phyloP scores from a whole-genome alignment of 148 eudicot species.

The Amaranthus cruentus region DNA sequence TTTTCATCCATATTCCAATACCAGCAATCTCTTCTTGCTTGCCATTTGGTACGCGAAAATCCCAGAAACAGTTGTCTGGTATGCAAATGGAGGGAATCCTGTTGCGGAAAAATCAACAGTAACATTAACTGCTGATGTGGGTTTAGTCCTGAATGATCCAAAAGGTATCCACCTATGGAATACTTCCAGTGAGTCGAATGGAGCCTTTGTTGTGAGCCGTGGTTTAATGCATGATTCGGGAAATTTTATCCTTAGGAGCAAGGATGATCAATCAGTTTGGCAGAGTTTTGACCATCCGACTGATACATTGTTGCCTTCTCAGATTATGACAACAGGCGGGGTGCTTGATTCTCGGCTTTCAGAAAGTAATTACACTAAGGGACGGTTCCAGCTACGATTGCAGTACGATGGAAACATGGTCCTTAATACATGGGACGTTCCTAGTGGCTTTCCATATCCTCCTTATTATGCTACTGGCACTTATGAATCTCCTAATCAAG shows the following conservation, averaged over 20 bases:
- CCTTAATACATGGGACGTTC: slow-evolving; percentile 4
- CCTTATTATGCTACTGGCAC: slow-evolving; percentile 17
- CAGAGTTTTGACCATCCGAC: slow-evolving; percentile 41
- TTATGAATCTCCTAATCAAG: background rate
- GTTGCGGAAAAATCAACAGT: slow-evolving; percentile 37
- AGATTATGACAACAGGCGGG: slow-evolving; percentile 12
- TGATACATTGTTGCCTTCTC: slow-evolving; percentile 48
- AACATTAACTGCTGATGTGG: slow-evolving; percentile 25
- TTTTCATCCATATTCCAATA: slow-evolving; percentile 22
- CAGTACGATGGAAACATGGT: slow-evolving; percentile 20
- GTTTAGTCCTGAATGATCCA: slow-evolving; percentile 46
- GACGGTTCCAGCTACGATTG: slow-evolving; percentile 33
- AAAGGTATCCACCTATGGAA: slow-evolving; percentile 33
- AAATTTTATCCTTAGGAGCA: slow-evolving; percentile 30
- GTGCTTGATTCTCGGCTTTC: slow-evolving; percentile 28
- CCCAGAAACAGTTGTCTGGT: slow-evolving; percentile 49
- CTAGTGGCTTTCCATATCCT: background rate
- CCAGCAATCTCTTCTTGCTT: slow-evolving; percentile 29
- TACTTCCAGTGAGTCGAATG: background rate
- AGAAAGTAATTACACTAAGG: slow-evolving; percentile 34
- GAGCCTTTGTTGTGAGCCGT: background rate
- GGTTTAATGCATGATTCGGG: slow-evolving; percentile 49
- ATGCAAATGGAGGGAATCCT: slow-evolving; percentile 32
- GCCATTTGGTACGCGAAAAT: slow-evolving; percentile 54
- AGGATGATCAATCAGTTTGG: slow-evolving; percentile 23